Conservation (phyloP, 2,329 filamentous ascomycete species). For the Pseudopithomyces chartarum region DNA sequence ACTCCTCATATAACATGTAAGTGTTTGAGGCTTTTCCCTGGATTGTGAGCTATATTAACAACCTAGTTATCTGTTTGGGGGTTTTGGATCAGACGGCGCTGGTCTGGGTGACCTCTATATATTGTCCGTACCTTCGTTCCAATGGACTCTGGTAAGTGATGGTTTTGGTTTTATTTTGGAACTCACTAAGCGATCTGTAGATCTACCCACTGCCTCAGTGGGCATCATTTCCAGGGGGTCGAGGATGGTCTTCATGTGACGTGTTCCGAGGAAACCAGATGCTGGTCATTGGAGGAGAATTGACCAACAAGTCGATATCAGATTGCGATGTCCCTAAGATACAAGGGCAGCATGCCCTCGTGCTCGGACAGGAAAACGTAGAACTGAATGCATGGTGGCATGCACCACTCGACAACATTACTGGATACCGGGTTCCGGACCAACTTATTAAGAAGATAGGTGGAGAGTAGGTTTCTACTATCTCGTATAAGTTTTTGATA, state of each 20-base stretch:
- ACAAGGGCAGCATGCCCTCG: constrained; percentile 59
- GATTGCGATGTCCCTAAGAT: constrained; percentile 57
- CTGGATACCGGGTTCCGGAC: constrained; percentile 45
- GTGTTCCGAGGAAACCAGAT: constrained; percentile 62
- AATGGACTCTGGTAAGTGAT: constrained; percentile 57
- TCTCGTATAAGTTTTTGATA: background rate
- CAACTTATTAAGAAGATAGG: constrained; percentile 56
- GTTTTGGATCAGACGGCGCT: constrained; percentile 52
- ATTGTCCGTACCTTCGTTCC: constrained; percentile 63
- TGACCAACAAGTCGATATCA: constrained; percentile 49
- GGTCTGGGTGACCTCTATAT: constrained; percentile 67
- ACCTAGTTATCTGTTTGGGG: constrained; percentile 63
- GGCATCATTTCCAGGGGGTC: constrained; percentile 36
- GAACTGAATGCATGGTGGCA: constrained; percentile 33
- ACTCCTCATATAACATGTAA: constrained; percentile 67
- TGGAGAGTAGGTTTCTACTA: constrained; percentile 24
- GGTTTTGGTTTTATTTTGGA: constrained; percentile 26
- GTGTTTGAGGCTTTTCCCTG: constrained; percentile 20
- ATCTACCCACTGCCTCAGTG: constrained; percentile 42
- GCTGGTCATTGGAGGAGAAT: constrained; percentile 63
- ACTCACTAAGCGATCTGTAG: background rate
- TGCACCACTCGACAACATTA: constrained; percentile 15
- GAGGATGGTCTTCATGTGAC: constrained; percentile 58
- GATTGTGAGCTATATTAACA: background rate
- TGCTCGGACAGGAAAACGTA: constrained; percentile 53